These are phyloP conservation scores for Hypomontagnella monticulosa DNA, from an alignment of 495 filamentous ascomycete genomes.

Conservation along the genomic window DNA sequence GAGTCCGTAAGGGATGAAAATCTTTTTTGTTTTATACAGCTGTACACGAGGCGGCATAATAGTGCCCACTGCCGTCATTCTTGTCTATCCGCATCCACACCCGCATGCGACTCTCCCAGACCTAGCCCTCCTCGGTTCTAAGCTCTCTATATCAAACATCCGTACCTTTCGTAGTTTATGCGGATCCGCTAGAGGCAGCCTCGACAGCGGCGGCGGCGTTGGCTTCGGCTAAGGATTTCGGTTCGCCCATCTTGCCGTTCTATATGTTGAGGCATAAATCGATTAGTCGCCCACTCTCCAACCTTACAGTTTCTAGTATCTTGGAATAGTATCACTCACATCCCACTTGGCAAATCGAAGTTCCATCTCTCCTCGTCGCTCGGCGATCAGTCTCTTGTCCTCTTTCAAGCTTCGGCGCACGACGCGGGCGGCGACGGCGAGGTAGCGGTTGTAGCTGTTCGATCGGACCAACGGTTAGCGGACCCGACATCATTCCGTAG, in stretches of 20 bases:
- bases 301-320: slow-evolving; percentile 7
- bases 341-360: slow-evolving; percentile 96
- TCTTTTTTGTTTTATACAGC: slow-evolving; percentile 45
- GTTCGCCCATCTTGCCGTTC: slow-evolving; percentile 96
- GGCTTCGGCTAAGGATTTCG: slow-evolving; percentile 75
- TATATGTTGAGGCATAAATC: slow-evolving; percentile 54
- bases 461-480: slow-evolving; percentile 42
- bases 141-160: neutral
- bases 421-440: slow-evolving; percentile 77
- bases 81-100: slow-evolving; percentile 34
- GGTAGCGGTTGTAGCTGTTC: slow-evolving; percentile 84
- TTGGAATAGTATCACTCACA: slow-evolving; percentile 67
- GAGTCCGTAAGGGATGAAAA: neutral
- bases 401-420: slow-evolving; percentile 96
- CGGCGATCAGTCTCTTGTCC: slow-evolving; percentile 81
- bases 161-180: slow-evolving; percentile 33
- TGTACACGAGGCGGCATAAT: slow-evolving; percentile 40
- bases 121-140: slow-evolving; percentile 24
- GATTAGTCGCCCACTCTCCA: slow-evolving; percentile 35
- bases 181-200: slow-evolving; percentile 42
- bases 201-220: slow-evolving; percentile 72
- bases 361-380: slow-evolving; percentile 90
- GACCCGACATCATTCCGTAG: neutral
- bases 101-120: slow-evolving; percentile 13
- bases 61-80: slow-evolving; percentile 14